Base-by-base conservation (phyloP, 345 rosid genomes). In the Acer campestre region DNA sequence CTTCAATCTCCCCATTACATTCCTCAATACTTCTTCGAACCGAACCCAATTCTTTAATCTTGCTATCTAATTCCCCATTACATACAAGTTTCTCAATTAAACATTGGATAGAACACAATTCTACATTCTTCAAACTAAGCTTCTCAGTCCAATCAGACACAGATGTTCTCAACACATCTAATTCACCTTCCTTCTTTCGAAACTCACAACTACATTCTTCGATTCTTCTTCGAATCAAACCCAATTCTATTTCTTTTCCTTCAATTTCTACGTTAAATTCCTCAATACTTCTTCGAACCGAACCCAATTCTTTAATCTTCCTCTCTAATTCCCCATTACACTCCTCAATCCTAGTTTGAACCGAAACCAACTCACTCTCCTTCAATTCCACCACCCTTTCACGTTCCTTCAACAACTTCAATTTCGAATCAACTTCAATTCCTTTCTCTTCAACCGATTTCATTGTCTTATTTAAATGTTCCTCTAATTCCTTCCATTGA, bases 401-500 rank as follows among this genome's bases (percentile, higher is more conserved):
- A 49, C 64, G 22, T 40, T 67, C 79, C 1, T 74, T 31, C 3
- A 56, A 38, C 9, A 63, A 61, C 27, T n/a, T 58, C n/a, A 6
- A 2, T 62, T 11, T 58, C 79, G 53, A 18, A 64, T 55, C 59
- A 11, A 20, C 3, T 16, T 18, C 78, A 10, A 42, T 1, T 49
- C 11, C 7, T 42, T 38, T 8, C 10, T 23, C 23, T 29, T 70
- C 79, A n/a, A 58, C 29, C 23, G 61, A 10, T 73, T 81, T 68
- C 72, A 58, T 58, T 2, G 12, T 18, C 62, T 2, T 58, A 58
- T 58, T 25, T 13, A 79, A 73, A 25, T 80, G 81, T 17, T 65
- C 71, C 69, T 81, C 82, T 29, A 83, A 46, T 17, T 85, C 90
- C 46, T 78, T 77, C 88, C 86, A 81, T 12, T 67, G 69, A 6